phyloP scores from a whole-genome alignment of 75 land plant genomes.

The Adiantum capillusveneris region DNA sequence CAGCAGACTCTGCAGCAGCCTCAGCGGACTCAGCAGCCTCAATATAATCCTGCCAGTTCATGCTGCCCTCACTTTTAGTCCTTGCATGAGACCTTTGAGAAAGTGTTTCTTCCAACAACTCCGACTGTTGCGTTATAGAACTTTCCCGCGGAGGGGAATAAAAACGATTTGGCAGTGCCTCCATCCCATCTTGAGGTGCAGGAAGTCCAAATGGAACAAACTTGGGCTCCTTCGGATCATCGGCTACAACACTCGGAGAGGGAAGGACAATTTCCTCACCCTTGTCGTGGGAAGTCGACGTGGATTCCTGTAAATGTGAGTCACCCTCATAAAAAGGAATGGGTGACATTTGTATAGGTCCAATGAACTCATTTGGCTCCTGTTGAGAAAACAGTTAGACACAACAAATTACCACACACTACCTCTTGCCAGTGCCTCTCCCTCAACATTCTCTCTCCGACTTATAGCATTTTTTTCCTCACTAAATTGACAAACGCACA shows the following conservation, averaged over 20 bases:
- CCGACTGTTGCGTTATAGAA: slow-evolving; percentile 5
- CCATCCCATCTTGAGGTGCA: slow-evolving; percentile 33
- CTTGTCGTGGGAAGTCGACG: background rate
- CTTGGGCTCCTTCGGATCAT: background rate
- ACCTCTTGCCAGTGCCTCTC: no score
- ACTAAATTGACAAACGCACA: background rate
- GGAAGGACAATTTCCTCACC: no score
- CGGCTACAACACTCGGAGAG: background rate
- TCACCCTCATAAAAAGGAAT: background rate
- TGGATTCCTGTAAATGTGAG: background rate
- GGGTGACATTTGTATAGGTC: slow-evolving; percentile 1
- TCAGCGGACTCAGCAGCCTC: slow-evolving; percentile 56
- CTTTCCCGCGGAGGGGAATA: slow-evolving; percentile 4
- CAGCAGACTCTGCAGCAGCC: slow-evolving; percentile 67
- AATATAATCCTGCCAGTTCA: slow-evolving; percentile 45
- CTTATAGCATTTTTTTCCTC: background rate
- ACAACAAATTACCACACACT: no score
- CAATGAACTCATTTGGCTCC: background rate
- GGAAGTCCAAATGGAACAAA: slow-evolving; percentile 15
- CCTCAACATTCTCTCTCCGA: background rate
- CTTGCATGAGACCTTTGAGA: background rate
- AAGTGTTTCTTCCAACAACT: slow-evolving; percentile 12
- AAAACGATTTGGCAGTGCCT: slow-evolving; percentile 12
- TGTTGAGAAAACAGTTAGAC: no score
- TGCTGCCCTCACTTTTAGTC: slow-evolving; percentile 18